A percentile compares a stretch with the other conserved stretches of the same genome.
Conservation (phyloP, 106 monocot species). For the Apostasia shenzhenica region DNA sequence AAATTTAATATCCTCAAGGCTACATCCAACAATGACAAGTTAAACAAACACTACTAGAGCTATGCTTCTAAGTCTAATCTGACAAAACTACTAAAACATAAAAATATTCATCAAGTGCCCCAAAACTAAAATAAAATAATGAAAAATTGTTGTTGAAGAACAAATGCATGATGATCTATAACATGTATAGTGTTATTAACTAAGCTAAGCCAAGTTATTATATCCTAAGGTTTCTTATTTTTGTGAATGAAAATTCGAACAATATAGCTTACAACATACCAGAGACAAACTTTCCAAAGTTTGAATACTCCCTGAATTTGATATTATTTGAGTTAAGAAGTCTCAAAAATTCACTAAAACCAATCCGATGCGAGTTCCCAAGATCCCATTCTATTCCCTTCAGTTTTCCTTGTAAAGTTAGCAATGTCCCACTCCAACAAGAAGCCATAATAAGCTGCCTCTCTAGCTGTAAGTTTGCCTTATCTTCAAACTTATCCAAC, state of each 20-base stretch:
- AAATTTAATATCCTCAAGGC: background rate
- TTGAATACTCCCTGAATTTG: slow-evolving; percentile 81
- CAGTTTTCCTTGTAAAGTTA: slow-evolving; percentile 76
- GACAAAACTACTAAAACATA: background rate
- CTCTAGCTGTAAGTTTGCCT: slow-evolving; percentile 64
- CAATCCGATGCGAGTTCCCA: slow-evolving; percentile 64
- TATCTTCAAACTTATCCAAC: slow-evolving; percentile 61
- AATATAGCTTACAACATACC: slow-evolving; percentile 18
- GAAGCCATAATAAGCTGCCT: slow-evolving; percentile 75
- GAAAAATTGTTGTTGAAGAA: too few relatives aligned
- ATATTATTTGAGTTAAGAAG: slow-evolving; percentile 79
- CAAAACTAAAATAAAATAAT: too few relatives aligned
- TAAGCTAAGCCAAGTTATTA: too few relatives aligned
- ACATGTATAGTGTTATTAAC: too few relatives aligned
- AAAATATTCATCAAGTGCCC: background rate
- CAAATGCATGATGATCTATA: too few relatives aligned
- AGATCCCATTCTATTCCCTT: slow-evolving; percentile 86
- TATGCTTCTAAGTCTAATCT: background rate
- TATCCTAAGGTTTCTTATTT: too few relatives aligned
- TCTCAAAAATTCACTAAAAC: slow-evolving; percentile 64
- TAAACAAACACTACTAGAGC: background rate
- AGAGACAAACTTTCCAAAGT: slow-evolving; percentile 64
- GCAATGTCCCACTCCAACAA: slow-evolving; percentile 59
- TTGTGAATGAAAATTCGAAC: too few relatives aligned
- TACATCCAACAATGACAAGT: background rate